Evolutionary conservation across 2,329 filamentous ascomycete species (phyloP), one percentile per base, ranked within the genome.

Genomic region (Venturia aucupariae): DNA sequence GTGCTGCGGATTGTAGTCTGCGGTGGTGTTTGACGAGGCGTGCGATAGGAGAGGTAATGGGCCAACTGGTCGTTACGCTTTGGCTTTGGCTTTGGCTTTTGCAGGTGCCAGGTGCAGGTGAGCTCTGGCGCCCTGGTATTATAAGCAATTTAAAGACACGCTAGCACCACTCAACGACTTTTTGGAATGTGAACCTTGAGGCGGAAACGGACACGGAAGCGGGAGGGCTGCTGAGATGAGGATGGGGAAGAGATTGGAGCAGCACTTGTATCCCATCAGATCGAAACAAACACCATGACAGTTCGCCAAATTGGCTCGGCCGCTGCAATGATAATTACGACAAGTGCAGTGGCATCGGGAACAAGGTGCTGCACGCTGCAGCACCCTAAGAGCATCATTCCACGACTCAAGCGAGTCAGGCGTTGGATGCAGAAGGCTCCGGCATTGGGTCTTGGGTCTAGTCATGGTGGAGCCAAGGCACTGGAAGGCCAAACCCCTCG

Each of bases 211-310:
- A 13, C 48, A 54, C 48, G 51, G 51, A 55, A 55, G 30, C 51
- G 51, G 30, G 51, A 55, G 51, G 51, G 46, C 22, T 46, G 13
- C 42, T 46, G 42, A 22, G 11, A 35, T 35, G 13, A 30, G 30
- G 51, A 55, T 27, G 51, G 46, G 22, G 19, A 46, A 46, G 48
- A 27, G 48, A 24, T 30, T 54, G 13, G 10, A 11, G 19, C 8
- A n/a, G n/a, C n/a, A n/a, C n/a, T n/a, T n/a, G n/a, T n/a, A n/a
- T n/a, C n/a, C 8, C 24, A 15, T 51, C 46, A 51, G 22, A 27
- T n/a, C 30, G 51, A 57, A 35, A 35, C 51, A 57, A 27, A 57
- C 13, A 15, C n/a, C 51, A 57, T 57, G 51, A 57, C 51, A 57
- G 17, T 57, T 57, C 30, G 51, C n/a, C 46, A 1, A 35, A 27